A percentile compares a stretch with the other conserved stretches of the same genome.
Conservation (phyloP, 164 flowering plant genomes). For the Vitis vinifera region DNA sequence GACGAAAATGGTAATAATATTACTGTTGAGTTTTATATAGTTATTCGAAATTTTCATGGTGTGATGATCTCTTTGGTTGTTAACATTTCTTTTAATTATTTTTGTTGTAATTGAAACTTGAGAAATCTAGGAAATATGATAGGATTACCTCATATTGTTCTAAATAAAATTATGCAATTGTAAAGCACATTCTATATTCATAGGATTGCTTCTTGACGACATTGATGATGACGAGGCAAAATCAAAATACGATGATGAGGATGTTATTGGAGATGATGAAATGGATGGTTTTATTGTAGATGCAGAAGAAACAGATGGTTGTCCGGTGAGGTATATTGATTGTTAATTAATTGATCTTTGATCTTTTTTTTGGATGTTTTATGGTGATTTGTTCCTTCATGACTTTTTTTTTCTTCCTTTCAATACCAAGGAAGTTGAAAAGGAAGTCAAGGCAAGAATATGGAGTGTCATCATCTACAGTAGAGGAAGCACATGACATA, state of each 20-base stretch:
- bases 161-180: too few species aligned
- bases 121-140: too few species aligned
- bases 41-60: constrained; percentile 50
- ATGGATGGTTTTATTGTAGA: constrained; percentile 95
- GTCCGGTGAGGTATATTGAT: constrained; percentile 56
- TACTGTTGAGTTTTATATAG: background rate
- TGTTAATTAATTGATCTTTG: too few species aligned
- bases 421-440: background rate
- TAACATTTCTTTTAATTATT: background rate
- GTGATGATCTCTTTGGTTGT: constrained; percentile 65
- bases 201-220: constrained; percentile 64
- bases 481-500: constrained; percentile 87
- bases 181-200: too few species aligned
- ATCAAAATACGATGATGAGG: constrained; percentile 63
- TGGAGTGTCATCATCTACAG: constrained; percentile 70
- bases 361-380: too few species aligned
- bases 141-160: too few species aligned
- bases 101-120: too few species aligned
- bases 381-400: too few species aligned
- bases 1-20: constrained; percentile 54
- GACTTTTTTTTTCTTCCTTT: background rate
- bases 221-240: constrained; percentile 73
- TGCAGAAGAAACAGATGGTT: constrained; percentile 81
- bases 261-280: constrained; percentile 86
- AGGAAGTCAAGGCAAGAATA: constrained; percentile 61